These are phyloP conservation scores for Candida pseudoviswanathii DNA, from an alignment of 1,139 yeast genomes.

Conservation along the genomic window DNA sequence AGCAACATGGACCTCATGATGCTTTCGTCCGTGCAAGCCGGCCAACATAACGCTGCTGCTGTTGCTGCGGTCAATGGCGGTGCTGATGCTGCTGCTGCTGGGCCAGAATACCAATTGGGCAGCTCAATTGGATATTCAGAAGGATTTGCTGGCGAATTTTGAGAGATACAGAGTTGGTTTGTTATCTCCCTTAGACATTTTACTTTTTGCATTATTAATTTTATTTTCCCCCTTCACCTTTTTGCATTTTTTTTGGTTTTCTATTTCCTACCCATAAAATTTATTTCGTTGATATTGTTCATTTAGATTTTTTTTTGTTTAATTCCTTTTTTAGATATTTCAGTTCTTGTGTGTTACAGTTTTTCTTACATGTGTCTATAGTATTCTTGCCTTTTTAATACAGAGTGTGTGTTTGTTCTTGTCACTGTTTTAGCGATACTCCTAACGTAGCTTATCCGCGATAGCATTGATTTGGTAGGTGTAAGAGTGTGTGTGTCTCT, in stretches of 20 bases:
- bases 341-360: neutral
- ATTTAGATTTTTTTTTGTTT: neutral
- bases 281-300: neutral
- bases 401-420: neutral
- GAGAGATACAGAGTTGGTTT: too few species aligned
- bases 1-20: constrained; percentile 22
- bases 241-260: constrained; percentile 1
- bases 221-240: neutral
- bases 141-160: constrained; percentile 10
- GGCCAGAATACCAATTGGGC: constrained; percentile 13
- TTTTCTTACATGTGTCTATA: neutral
- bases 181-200: neutral
- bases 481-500: neutral
- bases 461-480: too few species aligned
- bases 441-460: neutral
- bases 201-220: too few species aligned
- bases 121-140: constrained; percentile 15
- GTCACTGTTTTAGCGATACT: neutral
- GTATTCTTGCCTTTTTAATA: too few species aligned
- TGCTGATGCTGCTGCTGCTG: constrained; percentile 7
- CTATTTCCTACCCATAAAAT: neutral
- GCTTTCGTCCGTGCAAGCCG: constrained; percentile 10
- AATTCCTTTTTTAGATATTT: too few species aligned
- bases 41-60: neutral
- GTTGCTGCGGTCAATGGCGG: neutral